Percentiles rank a stretch among this genome's conserved stretches.
Conservation (phyloP, 2,329 filamentous ascomycete genomes). For the Zelopaecilomyces penicillatus region DNA sequence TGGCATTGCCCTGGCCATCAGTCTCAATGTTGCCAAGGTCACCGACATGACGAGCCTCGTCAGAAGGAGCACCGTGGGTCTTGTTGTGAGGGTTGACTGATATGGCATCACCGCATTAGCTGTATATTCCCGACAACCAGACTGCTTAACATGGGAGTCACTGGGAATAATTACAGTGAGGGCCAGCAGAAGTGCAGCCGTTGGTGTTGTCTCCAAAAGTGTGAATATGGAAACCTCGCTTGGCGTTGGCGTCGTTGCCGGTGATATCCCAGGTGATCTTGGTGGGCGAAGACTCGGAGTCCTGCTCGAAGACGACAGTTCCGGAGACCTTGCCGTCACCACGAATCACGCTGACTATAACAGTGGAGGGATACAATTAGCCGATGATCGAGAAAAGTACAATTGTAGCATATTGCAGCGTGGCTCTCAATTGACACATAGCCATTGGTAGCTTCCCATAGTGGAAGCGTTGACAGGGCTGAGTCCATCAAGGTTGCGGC, state of each 20-base stretch:
- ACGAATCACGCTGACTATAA: conserved; percentile 84
- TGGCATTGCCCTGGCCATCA: conserved; percentile 82
- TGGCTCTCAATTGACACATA: conserved; percentile 26
- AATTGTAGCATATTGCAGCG: conserved; percentile 5
- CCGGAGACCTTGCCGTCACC: conserved; percentile 95
- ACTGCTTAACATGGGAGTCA: background rate
- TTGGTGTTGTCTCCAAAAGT: conserved; percentile 99
- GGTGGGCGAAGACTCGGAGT: conserved; percentile 70
- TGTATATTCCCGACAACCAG: background rate
- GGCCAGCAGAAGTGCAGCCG: conserved; percentile 95
- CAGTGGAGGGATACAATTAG: conserved; percentile 12
- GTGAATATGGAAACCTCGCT: conserved; percentile 98
- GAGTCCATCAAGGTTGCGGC: conserved; percentile 38
- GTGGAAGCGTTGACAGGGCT: conserved; percentile 8
- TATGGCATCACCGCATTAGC: background rate
- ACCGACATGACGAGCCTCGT: conserved; percentile 86
- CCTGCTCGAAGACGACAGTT: conserved; percentile 92
- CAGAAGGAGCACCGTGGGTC: conserved; percentile 79
- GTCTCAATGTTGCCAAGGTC: conserved; percentile 97
- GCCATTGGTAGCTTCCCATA: background rate
- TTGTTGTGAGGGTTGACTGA: conserved; percentile 92
- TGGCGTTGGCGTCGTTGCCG: conserved; percentile 87
- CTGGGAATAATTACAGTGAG: conserved; percentile 67
- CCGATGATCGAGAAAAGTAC: conserved; percentile 3
- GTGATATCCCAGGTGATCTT: conserved; percentile 87